These are phyloP conservation scores for Yamadazyma sp. DNA, from an alignment of 805 yeast species.

Conservation along the genomic window DNA sequence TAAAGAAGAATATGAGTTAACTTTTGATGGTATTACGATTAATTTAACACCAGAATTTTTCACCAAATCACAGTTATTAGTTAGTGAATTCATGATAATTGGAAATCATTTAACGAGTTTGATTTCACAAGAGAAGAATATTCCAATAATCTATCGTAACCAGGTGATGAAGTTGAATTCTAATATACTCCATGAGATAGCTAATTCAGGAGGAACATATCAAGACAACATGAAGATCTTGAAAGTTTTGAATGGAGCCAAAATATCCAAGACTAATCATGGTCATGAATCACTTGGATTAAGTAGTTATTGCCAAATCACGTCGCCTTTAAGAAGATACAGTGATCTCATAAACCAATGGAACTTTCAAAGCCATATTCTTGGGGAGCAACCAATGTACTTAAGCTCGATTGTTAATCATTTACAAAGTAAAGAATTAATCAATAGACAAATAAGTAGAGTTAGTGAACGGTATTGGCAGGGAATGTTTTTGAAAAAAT, in stretches of 20 bases:
- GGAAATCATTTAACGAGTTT: conserved; percentile 65
- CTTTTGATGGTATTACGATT: conserved; percentile 13
- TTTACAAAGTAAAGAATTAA: conserved; percentile 29
- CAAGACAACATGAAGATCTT: conserved; percentile 42
- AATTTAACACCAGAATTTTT: conserved; percentile 9
- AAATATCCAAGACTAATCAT: conserved; percentile 41
- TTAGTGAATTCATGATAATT: conserved; percentile 79
- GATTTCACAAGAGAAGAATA: conserved; percentile 38
- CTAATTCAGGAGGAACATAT: conserved; percentile 18
- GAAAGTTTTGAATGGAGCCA: conserved; percentile 52
- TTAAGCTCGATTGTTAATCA: conserved; percentile 22
- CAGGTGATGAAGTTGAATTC: conserved; percentile 28
- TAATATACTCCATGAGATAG: conserved; percentile 23
- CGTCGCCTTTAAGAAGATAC: conserved; percentile 86
- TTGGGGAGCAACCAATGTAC: conserved; percentile 7
- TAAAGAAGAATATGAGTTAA: conserved; percentile 17
- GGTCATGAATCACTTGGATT: conserved; percentile 66
- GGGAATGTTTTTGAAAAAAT: conserved; percentile 26
- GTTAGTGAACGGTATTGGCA: conserved; percentile 34
- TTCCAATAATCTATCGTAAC: conserved; percentile 52
- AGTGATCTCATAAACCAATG: conserved; percentile 80
- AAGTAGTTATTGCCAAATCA: conserved; percentile 62
- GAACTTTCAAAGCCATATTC: conserved; percentile 44
- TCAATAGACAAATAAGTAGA: conserved; percentile 21
- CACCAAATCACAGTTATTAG: conserved; percentile 53